Percentiles rank a stretch among this genome's conserved stretches.
These are phyloP conservation scores for Coelastrella sp. DNA, from an alignment of 139 green algal genomes.

Conservation along the genomic window DNA sequence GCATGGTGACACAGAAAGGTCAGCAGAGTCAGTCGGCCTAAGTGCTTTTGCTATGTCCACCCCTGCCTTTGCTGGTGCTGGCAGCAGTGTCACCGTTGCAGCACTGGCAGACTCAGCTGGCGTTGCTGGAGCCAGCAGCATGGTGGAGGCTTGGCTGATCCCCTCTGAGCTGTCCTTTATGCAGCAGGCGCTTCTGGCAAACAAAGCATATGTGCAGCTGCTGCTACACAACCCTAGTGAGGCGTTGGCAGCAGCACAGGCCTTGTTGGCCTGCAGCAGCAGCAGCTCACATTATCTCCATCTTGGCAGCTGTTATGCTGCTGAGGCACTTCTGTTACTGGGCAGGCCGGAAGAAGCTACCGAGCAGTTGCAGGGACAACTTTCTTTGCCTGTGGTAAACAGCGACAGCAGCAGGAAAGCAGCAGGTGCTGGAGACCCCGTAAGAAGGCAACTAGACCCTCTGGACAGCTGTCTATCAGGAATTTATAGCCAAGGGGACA, in stretches of 20 bases:
- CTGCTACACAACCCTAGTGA: slow-evolving; percentile 37
- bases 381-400: neutral
- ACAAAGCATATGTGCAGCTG: slow-evolving; percentile 56
- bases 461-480: no score
- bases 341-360: slow-evolving; percentile 30
- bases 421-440: neutral
- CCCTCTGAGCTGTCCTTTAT: slow-evolving; percentile 24
- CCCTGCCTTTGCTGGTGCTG: neutral
- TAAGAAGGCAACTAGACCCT: neutral
- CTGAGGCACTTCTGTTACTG: slow-evolving; percentile 41
- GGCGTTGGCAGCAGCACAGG: slow-evolving; percentile 46
- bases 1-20: neutral
- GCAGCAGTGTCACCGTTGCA: neutral
- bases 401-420: neutral
- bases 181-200: slow-evolving; percentile 54
- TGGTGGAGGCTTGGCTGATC: slow-evolving; percentile 18
- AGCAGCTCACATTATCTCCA: slow-evolving; percentile 29
- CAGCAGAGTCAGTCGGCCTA: neutral
- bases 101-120: neutral
- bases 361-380: slow-evolving; percentile 30
- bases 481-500: no score
- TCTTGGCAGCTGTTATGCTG: slow-evolving; percentile 43
- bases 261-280: slow-evolving; percentile 43
- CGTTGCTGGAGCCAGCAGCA: neutral
- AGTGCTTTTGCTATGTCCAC: neutral